Evolutionary conservation across 371 early-diverging fungal species (phyloP), one percentile per base, ranked within the genome.

Genomic region (Mortierella sp.): DNA sequence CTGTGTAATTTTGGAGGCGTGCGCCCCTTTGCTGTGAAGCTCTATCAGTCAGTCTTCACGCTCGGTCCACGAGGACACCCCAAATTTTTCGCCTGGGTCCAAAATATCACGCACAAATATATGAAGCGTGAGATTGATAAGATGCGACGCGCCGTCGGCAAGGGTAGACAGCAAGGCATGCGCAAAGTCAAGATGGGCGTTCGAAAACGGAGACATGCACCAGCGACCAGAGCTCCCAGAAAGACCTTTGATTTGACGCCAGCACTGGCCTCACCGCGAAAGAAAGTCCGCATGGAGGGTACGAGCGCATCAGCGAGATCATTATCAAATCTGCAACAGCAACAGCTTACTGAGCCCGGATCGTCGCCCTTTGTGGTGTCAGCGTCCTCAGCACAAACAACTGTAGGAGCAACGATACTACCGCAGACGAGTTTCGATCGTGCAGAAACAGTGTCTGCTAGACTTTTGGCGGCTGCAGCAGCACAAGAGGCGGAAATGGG

Each of bases 71-170:
- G 75, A 12, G 54, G 56, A 4, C 34, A 75, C 39, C 54, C 44
- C 12, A 44, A 50, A 39, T 59, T 57, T 50, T 63, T 63, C 55
- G 50, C 49, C 0, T 75, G 75, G 75, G 64, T 58, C 6, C 60
- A 65, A 24, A 41, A 52, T 6, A 60, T 65, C 39, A 76, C 70
- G 14, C 51, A 53, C 50, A 76, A 76, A 52, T 70, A 53, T 17
- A 21, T 70, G n/a, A 63, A 56, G 44, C 61, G 78, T n/a, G 57
- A 61, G 11, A 51, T 69, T 6, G 55, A 52, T 2, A 37, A 56
- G n/a, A 76, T 76, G 78, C 78, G 70, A 4, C 6, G 21, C 21
- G 50, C 55, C 1, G 37, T 65, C 7, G 70, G 78, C 2, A 67
- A 66, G 21, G 53, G 46, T 15, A 21, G 5, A 6, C 49, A 32